Percentiles rank a stretch among this genome's conserved stretches.
These are phyloP conservation scores for Nicotiana tabacum DNA, from an alignment of 257 asterid species.

Conservation along the genomic window DNA sequence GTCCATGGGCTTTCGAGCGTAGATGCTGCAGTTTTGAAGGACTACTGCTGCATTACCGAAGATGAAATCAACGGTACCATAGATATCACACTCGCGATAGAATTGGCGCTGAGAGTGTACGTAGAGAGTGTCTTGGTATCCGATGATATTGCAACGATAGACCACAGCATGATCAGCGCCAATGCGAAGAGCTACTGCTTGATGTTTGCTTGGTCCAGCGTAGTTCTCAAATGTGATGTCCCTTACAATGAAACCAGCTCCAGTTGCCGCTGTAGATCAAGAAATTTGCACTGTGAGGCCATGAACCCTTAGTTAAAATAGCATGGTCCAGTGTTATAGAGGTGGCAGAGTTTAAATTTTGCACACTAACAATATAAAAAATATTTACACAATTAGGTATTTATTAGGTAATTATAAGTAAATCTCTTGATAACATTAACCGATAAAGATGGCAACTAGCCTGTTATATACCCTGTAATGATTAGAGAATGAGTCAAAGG, in stretches of 20 bases:
- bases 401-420: too few relatives aligned
- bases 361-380: too few relatives aligned
- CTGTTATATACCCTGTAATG: not conserved
- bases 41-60: constrained; percentile 96
- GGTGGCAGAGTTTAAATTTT: not conserved
- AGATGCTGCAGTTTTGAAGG: constrained; percentile 75
- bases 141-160: constrained; percentile 71
- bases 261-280: constrained; percentile 66
- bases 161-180: constrained; percentile 92
- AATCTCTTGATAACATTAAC: too few relatives aligned
- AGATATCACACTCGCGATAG: constrained; percentile 76
- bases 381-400: too few relatives aligned
- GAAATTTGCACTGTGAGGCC: not conserved
- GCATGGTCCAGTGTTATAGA: not conserved
- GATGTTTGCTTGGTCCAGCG: constrained; percentile 91
- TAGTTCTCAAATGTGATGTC: constrained; percentile 82
- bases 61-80: constrained; percentile 93
- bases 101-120: constrained; percentile 88
- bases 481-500: not conserved
- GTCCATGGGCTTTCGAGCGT: constrained; percentile 63
- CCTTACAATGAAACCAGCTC: constrained; percentile 83
- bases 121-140: constrained; percentile 86
- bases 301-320: not conserved
- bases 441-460: too few relatives aligned
- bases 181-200: constrained; percentile 91